Conservation (phyloP, 768 basidiomycete genomes). For the Lyophyllum atratum region DNA sequence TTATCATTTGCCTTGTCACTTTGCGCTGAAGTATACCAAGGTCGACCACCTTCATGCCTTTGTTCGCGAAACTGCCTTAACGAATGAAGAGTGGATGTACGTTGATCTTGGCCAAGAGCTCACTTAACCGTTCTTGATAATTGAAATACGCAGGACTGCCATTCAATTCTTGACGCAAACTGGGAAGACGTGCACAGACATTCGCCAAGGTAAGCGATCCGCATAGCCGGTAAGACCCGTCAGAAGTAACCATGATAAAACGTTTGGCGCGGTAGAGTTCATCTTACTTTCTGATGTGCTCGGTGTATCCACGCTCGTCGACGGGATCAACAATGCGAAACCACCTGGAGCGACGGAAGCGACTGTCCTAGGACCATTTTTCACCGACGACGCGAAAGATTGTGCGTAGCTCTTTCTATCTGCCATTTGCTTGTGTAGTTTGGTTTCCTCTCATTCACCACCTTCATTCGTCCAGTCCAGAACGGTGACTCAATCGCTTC, state of each 20-base stretch:
- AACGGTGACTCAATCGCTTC: conserved; percentile 80
- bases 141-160: conserved; percentile 38
- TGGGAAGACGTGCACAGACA: conserved; percentile 71
- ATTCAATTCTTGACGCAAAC: conserved; percentile 77
- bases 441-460: neutral
- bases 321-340: conserved; percentile 70
- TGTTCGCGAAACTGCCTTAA: conserved; percentile 70
- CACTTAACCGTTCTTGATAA: neutral
- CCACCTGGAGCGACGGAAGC: conserved; percentile 66
- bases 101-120: conserved; percentile 4
- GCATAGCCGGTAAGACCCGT: neutral
- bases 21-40: conserved; percentile 28
- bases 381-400: conserved; percentile 74
- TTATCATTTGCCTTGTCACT: neutral
- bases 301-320: conserved; percentile 78
- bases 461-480: conserved; percentile 42
- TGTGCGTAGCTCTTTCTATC: conserved; percentile 39
- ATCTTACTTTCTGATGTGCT: conserved; percentile 85
- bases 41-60: conserved; percentile 75
- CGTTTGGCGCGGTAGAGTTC: conserved; percentile 53
- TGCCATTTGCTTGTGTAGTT: neutral
- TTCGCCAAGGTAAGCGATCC: conserved; percentile 53
- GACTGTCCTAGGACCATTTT: conserved; percentile 83
- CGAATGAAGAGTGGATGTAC: conserved; percentile 85
- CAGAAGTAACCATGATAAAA: neutral